Percentiles rank a stretch among this genome's conserved stretches.
These are phyloP conservation scores for Zea mays DNA, from an alignment of 176 grass and related monocot species.

Conservation along the genomic window DNA sequence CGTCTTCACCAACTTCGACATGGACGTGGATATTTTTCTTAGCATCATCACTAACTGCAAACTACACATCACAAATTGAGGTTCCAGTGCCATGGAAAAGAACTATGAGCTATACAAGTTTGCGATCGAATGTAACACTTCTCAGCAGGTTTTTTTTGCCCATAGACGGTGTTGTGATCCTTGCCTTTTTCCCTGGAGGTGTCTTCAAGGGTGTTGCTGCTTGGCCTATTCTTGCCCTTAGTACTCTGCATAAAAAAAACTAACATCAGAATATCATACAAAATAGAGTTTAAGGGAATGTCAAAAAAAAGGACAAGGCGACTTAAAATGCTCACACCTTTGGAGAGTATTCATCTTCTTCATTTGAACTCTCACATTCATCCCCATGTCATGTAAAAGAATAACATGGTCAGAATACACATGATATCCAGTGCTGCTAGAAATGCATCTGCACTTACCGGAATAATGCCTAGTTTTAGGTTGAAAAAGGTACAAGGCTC, in stretches of 20 bases:
- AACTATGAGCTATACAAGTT: not conserved
- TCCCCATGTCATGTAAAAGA: constrained; percentile 24
- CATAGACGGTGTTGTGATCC: constrained; percentile 47
- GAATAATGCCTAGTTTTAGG: constrained; percentile 23
- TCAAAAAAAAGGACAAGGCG: constrained; percentile 13
- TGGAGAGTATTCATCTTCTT: constrained; percentile 47
- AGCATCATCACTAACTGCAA: constrained; percentile 35
- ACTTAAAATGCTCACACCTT: constrained; percentile 41
- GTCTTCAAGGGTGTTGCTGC: constrained; percentile 54
- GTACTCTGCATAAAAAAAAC: constrained; percentile 39
- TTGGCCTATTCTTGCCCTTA: constrained; percentile 39
- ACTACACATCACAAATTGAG: constrained; percentile 27
- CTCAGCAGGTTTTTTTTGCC: constrained; percentile 46
- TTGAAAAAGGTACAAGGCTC: not conserved
- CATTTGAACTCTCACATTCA: constrained; percentile 38
- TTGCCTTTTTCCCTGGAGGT: constrained; percentile 71
- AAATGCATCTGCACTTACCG: not conserved
- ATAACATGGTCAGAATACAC: constrained; percentile 15
- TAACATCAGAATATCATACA: not conserved
- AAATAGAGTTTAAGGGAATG: not conserved
- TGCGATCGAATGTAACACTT: not conserved
- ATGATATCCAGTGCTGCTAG: not conserved
- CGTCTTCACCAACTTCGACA: constrained; percentile 48
- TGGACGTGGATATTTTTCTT: constrained; percentile 62
- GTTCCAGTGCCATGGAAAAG: not conserved